Conservation (phyloP, 495 filamentous ascomycete genomes). For the Penicillium ucsense region DNA sequence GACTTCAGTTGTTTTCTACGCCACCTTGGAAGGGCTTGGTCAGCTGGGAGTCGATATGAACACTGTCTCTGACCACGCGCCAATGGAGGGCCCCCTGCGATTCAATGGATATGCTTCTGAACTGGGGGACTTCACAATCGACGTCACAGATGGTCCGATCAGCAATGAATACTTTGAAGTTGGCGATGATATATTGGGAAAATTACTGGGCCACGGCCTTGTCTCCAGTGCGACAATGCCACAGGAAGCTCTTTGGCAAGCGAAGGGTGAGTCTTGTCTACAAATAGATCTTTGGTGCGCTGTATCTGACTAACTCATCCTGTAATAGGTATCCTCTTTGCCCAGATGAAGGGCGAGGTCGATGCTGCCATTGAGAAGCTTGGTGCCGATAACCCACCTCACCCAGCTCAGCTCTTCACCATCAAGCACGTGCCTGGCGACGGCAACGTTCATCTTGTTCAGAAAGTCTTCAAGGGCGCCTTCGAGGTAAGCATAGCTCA, state of each 20-base stretch:
- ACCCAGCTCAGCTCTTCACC: slow-evolving; percentile 78
- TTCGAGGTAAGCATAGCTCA: slow-evolving; percentile 51
- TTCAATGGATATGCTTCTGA: slow-evolving; percentile 62
- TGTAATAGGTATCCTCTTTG: slow-evolving; percentile 52
- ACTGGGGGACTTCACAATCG: slow-evolving; percentile 77
- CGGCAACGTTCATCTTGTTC: slow-evolving; percentile 82
- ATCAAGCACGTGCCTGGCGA: slow-evolving; percentile 54
- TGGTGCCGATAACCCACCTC: slow-evolving; percentile 62
- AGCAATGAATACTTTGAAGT: slow-evolving; percentile 52
- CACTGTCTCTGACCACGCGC: slow-evolving; percentile 36
- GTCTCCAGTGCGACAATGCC: slow-evolving; percentile 63
- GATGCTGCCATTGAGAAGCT: slow-evolving; percentile 58
- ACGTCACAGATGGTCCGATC: slow-evolving; percentile 59
- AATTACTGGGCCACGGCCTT: slow-evolving; percentile 64
- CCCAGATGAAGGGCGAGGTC: slow-evolving; percentile 66
- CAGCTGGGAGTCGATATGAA: slow-evolving; percentile 49
- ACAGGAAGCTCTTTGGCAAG: slow-evolving; percentile 71
- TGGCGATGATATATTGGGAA: slow-evolving; percentile 58
- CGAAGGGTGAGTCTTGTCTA: slow-evolving; percentile 45
- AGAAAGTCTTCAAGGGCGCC: slow-evolving; percentile 82
- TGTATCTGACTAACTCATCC: slow-evolving; percentile 2
- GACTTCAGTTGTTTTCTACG: slow-evolving; percentile 72
- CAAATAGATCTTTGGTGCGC: neutral
- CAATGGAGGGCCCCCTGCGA: slow-evolving; percentile 64
- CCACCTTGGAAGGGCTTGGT: slow-evolving; percentile 68